Evolutionary conservation across 305 asterid genomes (phyloP).

Genomic region (Solanum hybrid): DNA sequence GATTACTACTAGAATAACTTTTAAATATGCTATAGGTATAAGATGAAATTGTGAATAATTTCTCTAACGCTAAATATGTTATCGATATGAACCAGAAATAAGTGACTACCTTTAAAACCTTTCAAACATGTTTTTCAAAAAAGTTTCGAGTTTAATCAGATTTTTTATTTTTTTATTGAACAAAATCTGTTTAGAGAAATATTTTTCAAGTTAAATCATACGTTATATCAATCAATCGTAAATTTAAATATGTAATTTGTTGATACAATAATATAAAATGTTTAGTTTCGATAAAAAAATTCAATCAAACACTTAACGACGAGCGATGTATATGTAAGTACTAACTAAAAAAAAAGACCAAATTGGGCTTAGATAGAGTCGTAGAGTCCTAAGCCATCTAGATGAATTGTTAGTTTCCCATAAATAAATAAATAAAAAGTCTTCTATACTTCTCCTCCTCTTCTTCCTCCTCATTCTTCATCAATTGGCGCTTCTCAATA

Average conservation of each 20-base stretch:
- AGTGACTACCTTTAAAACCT: neutral
- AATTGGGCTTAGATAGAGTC: neutral
- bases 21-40: no score
- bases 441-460: neutral
- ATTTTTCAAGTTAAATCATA: neutral
- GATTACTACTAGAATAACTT: neutral
- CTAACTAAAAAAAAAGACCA: neutral
- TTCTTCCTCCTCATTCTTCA: neutral
- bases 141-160: no score
- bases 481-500: neutral
- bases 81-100: no score
- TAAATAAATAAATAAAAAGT: neutral
- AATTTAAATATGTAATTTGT: neutral
- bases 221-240: no score
- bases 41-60: neutral
- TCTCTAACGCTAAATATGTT: neutral
- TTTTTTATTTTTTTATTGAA: neutral
- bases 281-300: neutral
- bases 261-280: neutral
- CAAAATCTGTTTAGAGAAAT: neutral
- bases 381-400: neutral
- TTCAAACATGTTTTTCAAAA: neutral
- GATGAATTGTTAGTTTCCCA: neutral
- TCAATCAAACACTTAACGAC: neutral
- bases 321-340: neutral